Conservation (phyloP, 768 basidiomycete species). For the Leccinum disarticulatum region DNA sequence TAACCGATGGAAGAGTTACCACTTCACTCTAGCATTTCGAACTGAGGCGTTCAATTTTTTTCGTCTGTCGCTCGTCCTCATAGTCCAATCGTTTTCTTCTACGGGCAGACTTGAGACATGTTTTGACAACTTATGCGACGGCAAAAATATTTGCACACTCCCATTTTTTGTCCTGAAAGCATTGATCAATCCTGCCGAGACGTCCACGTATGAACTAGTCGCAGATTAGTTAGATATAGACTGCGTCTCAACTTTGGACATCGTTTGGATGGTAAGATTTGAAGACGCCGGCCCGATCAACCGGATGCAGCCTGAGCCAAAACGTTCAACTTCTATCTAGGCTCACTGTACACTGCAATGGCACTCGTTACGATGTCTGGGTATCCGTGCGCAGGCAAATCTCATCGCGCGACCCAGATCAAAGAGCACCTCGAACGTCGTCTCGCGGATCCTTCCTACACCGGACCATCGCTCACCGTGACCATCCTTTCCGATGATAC, state of each 20-base stretch:
- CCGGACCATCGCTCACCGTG: slow-evolving; percentile 48
- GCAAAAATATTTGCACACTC: background rate
- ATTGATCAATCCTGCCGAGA: background rate
- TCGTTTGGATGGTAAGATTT: background rate
- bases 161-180: too few species aligned
- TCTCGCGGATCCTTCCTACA: slow-evolving; percentile 48
- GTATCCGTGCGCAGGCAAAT: slow-evolving; percentile 87
- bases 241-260: background rate
- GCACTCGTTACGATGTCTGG: slow-evolving; percentile 91
- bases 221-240: background rate
- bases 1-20: too few species aligned
- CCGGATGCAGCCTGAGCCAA: background rate
- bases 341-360: slow-evolving; percentile 50
- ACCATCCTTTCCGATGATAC: slow-evolving; percentile 70
- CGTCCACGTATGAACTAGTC: background rate
- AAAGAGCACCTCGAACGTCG: slow-evolving; percentile 52
- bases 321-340: background rate
- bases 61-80: background rate
- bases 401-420: slow-evolving; percentile 67
- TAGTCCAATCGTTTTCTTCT: background rate
- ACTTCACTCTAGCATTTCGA: background rate
- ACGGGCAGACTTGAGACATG: background rate
- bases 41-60: background rate
- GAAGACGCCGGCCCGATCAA: background rate
- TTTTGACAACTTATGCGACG: background rate